Percentiles rank a stretch among this genome's conserved stretches.
phyloP scores from a whole-genome alignment of 2,329 filamentous ascomycete genomes.

The Diaporthe ampelina region DNA sequence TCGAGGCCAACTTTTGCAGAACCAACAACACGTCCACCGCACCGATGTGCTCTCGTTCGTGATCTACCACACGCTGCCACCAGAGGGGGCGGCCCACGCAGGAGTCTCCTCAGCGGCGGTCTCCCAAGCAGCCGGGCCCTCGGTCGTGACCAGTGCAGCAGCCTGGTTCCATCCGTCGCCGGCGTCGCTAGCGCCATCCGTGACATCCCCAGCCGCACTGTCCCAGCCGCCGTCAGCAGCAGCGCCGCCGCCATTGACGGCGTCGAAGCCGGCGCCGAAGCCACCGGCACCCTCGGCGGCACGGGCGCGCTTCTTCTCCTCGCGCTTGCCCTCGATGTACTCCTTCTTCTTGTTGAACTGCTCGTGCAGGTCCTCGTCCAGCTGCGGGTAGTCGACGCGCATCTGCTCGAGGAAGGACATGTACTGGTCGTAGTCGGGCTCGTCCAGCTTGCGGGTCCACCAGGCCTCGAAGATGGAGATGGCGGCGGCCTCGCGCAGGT shows the following conservation, averaged over 20 bases:
- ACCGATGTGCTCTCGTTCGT: background rate
- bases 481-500: conserved; percentile 37
- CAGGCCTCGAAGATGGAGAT: conserved; percentile 41
- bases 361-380: conserved; percentile 38
- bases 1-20: background rate
- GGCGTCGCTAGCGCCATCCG: background rate
- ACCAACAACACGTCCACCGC: background rate
- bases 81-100: background rate
- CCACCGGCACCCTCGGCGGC: conserved; percentile 17
- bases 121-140: background rate
- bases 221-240: conserved; percentile 27
- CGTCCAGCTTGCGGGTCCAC: conserved; percentile 39
- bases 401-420: conserved; percentile 37
- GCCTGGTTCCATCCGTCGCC: conserved; percentile 20
- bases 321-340: conserved; percentile 38
- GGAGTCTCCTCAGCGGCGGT: background rate
- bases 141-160: background rate
- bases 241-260: background rate
- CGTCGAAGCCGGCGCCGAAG: background rate
- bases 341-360: conserved; percentile 40
- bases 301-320: conserved; percentile 31
- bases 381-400: conserved; percentile 33
- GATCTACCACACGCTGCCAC: conserved; percentile 1
- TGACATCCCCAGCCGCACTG: background rate
- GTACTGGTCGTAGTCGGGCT: conserved; percentile 37